Evolutionary conservation across 768 basidiomycete genomes (phyloP), one percentile per base, ranked within the genome.

Genomic region (Boletus reticuloceps): DNA sequence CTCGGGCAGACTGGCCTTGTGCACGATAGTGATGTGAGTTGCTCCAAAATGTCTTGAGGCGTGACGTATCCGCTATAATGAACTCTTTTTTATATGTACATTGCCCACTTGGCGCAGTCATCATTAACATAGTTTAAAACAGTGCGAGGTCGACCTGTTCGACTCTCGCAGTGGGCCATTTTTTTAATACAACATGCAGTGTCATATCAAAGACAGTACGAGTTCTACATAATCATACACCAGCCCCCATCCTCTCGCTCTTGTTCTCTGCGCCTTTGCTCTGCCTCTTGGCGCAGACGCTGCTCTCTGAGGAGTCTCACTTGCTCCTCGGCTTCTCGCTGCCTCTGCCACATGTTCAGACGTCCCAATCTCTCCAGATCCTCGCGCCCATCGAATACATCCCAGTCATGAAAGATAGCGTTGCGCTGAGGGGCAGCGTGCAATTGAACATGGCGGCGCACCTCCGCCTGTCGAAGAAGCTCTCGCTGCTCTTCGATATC

Each of bases 1-100:
- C 66, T 64, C 43, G 0, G 71, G 69, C 6, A 79, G 70, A n/a
- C 70, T 55, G 19, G 84, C 85, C 58, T 70, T 68, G 70, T 99
- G 97, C 29, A 88, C 86, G 55, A 98, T 74, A 2, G 96, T 98
- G 53, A 97, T 78, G 71, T 98, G 97, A 1, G n/a, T n/a, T n/a
- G n/a, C n/a, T n/a, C n/a, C n/a, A n/a, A n/a, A n/a, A n/a, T n/a
- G n/a, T n/a, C n/a, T n/a, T n/a, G n/a, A n/a, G n/a, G n/a, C n/a
- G n/a, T n/a, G n/a, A n/a, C n/a, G n/a, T n/a, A n/a, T n/a, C n/a
- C n/a, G n/a, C n/a, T n/a, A n/a, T n/a, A n/a, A n/a, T n/a, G n/a
- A n/a, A n/a, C n/a, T n/a, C n/a, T n/a, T n/a, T n/a, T n/a, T n/a
- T n/a, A n/a, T n/a, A n/a, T n/a, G n/a, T n/a, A n/a, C n/a, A n/a